phyloP scores from a whole-genome alignment of 192 early-diverging fungal species.

The Umbelopsis vinacea region DNA sequence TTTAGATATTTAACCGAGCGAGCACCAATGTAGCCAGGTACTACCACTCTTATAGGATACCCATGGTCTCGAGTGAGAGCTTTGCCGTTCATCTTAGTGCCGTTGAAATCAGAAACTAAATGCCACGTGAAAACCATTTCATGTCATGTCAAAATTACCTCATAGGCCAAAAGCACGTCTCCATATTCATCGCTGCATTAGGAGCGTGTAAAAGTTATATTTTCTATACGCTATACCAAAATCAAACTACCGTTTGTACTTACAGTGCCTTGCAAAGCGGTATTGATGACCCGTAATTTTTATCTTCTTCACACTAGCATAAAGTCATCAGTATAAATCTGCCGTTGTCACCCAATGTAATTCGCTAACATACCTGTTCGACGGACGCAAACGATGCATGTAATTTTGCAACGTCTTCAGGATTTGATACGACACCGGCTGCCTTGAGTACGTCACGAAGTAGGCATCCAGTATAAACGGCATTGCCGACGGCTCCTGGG shows the following conservation, averaged over 20 bases:
- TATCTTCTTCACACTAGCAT: constrained; percentile 60
- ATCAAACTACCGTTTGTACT: neutral
- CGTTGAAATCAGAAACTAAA: neutral
- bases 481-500: constrained; percentile 77
- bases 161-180: constrained; percentile 75
- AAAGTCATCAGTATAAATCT: neutral
- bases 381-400: constrained; percentile 71
- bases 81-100: constrained; percentile 73
- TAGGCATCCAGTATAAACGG: constrained; percentile 78
- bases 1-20: constrained; percentile 90
- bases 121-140: neutral
- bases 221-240: neutral
- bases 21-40: constrained; percentile 91
- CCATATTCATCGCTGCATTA: constrained; percentile 54
- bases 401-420: constrained; percentile 48
- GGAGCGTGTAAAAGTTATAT: neutral
- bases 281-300: constrained; percentile 72
- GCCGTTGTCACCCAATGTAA: neutral
- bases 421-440: constrained; percentile 58
- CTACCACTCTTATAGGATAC: constrained; percentile 82
- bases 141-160: constrained; percentile 49
- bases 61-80: constrained; percentile 83
- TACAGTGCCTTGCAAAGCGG: constrained; percentile 69
- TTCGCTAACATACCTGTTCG: constrained; percentile 49
- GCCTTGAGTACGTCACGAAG: constrained; percentile 74